phyloP scores from a whole-genome alignment of 208 protist species.

The Trypanosoma scelopori region DNA sequence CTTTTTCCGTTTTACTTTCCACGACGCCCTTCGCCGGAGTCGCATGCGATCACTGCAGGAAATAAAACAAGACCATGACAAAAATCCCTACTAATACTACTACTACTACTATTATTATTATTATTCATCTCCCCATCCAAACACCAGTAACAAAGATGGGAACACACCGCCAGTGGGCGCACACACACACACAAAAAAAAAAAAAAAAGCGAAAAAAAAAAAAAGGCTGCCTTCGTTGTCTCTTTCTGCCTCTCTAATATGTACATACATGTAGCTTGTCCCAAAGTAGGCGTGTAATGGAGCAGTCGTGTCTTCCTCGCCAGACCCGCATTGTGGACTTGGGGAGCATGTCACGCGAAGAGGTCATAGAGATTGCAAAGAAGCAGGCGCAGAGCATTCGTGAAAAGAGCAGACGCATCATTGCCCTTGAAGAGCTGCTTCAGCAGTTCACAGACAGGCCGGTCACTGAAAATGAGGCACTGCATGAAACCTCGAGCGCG shows the following conservation, averaged over 20 bases:
- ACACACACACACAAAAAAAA: too few relatives aligned
- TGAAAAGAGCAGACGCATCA: conserved; percentile 57
- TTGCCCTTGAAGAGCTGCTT: conserved; percentile 42
- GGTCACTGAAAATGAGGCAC: background rate
- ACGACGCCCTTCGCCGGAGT: too few relatives aligned
- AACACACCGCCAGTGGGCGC: too few relatives aligned
- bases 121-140: too few relatives aligned
- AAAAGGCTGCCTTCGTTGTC: too few relatives aligned
- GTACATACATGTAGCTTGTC: background rate
- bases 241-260: too few relatives aligned
- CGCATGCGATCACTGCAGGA: too few relatives aligned
- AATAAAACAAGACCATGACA: too few relatives aligned
- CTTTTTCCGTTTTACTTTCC: background rate
- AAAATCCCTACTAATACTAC: too few relatives aligned
- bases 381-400: conserved; percentile 49
- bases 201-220: too few relatives aligned
- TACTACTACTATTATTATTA: too few relatives aligned
- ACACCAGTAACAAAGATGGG: too few relatives aligned
- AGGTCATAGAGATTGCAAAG: conserved; percentile 65
- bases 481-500: background rate
- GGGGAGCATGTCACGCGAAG: conserved; percentile 42
- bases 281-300: background rate
- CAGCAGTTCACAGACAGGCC: conserved; percentile 35
- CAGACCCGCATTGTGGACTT: conserved; percentile 60
- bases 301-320: background rate